Evolutionary conservation across 805 yeast species (phyloP).

Genomic region (Spathaspora hagerdaliae): DNA sequence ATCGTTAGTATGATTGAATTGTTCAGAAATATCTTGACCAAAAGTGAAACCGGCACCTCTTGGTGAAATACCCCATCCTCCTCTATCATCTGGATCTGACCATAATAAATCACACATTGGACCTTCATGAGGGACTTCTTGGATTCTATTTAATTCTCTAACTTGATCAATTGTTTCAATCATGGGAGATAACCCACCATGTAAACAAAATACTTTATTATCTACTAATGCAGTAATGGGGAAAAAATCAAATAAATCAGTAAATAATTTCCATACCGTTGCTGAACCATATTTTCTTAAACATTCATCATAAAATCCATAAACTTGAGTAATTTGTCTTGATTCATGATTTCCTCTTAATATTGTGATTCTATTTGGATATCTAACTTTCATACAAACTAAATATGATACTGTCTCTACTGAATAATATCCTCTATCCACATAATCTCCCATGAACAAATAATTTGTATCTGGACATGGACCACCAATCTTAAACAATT

Average conservation of each 20-base stretch:
- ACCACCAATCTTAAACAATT: constrained; percentile 81
- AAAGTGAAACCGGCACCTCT: constrained; percentile 98
- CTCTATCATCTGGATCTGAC: constrained; percentile 97
- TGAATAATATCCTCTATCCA: constrained; percentile 85
- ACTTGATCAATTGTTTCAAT: constrained; percentile 91
- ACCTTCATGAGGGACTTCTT: constrained; percentile 97
- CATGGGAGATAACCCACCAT: constrained; percentile 94
- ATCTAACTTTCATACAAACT: constrained; percentile 89
- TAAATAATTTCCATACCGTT: constrained; percentile 88
- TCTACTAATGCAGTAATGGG: constrained; percentile 93
- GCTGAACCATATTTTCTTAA: constrained; percentile 90
- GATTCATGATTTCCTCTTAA: constrained; percentile 94
- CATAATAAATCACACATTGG: constrained; percentile 95
- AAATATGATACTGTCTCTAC: constrained; percentile 88
- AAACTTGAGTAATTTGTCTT: constrained; percentile 93
- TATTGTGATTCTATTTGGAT: constrained; percentile 86
- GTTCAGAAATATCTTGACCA: constrained; percentile 93
- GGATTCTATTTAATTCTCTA: constrained; percentile 83
- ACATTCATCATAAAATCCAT: constrained; percentile 95
- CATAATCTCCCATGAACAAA: constrained; percentile 63
- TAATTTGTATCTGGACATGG: constrained; percentile 50
- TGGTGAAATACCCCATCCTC: constrained; percentile 97
- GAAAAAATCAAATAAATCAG: constrained; percentile 88
- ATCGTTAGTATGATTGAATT: constrained; percentile 88
- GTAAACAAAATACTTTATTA: constrained; percentile 84